Evolutionary conservation across 768 basidiomycete genomes (phyloP).

Genomic region (Russula olivacea): DNA sequence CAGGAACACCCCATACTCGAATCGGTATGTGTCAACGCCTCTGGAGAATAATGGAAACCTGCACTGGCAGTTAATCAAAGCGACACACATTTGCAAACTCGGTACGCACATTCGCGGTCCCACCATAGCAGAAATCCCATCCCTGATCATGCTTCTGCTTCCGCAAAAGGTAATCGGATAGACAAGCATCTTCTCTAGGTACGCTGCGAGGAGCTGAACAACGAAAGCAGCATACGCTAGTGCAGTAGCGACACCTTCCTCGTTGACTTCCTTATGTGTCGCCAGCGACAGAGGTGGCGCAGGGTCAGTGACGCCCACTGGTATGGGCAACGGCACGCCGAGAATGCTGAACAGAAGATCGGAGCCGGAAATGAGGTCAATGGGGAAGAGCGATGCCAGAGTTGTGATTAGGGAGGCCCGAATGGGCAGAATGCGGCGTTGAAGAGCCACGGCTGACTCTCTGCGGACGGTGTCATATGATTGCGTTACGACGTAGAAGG

Average conservation of each 20-base stretch:
- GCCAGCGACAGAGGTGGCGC: slow-evolving; percentile 72
- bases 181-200: slow-evolving; percentile 66
- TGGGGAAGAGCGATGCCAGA: slow-evolving; percentile 79
- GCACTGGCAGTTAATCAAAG: slow-evolving; percentile 3
- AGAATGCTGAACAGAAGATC: slow-evolving; percentile 89
- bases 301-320: slow-evolving; percentile 63
- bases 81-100: not conserved
- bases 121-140: slow-evolving; percentile 91
- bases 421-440: slow-evolving; percentile 43
- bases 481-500: slow-evolving; percentile 9
- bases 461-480: slow-evolving; percentile 36
- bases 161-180: slow-evolving; percentile 91
- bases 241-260: slow-evolving; percentile 83
- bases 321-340: slow-evolving; percentile 86
- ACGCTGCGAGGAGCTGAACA: slow-evolving; percentile 72
- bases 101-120: slow-evolving; percentile 82
- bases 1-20: slow-evolving; percentile 95
- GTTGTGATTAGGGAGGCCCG: slow-evolving; percentile 62
- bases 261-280: slow-evolving; percentile 65
- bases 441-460: slow-evolving; percentile 42
- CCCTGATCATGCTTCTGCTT: slow-evolving; percentile 84
- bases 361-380: slow-evolving; percentile 76
- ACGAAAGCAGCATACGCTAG: slow-evolving; percentile 88
- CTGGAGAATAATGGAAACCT: slow-evolving; percentile 95
- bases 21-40: slow-evolving; percentile 94